These are phyloP conservation scores for Neurospora sp. DNA, from an alignment of 495 filamentous ascomycete species.

Conservation along the genomic window DNA sequence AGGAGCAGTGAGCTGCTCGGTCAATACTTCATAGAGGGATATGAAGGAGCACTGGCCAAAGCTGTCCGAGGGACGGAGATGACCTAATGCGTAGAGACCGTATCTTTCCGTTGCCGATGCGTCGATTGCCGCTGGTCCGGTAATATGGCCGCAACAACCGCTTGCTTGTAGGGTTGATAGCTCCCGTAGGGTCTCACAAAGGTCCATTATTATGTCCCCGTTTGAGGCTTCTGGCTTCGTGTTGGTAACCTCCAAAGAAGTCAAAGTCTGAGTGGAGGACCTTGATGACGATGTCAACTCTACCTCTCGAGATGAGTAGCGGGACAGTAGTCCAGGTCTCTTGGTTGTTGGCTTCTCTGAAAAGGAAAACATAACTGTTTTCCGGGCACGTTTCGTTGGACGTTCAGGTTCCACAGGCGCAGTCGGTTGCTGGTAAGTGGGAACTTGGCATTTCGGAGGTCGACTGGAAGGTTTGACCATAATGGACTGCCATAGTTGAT, in stretches of 20 bases:
- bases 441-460: no score
- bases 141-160: not conserved
- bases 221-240: not conserved
- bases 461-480: not conserved
- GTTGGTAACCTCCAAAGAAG: not conserved
- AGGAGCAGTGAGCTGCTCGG: not conserved
- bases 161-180: not conserved
- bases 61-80: not conserved
- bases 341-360: not conserved
- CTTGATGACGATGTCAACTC: not conserved
- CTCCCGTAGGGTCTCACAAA: not conserved
- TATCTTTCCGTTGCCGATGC: not conserved
- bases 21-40: not conserved
- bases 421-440: not conserved
- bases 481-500: not conserved
- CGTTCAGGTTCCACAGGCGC: not conserved
- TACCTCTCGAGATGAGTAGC: not conserved
- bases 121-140: not conserved
- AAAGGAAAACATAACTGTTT: not conserved
- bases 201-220: slow-evolving; percentile 3
- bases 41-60: not conserved
- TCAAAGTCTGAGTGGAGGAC: not conserved
- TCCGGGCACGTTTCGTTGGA: not conserved
- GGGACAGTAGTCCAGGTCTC: not conserved
- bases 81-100: not conserved